phyloP scores from a whole-genome alignment of 2,329 filamentous ascomycete genomes.

The Trichoderma hamatum region DNA sequence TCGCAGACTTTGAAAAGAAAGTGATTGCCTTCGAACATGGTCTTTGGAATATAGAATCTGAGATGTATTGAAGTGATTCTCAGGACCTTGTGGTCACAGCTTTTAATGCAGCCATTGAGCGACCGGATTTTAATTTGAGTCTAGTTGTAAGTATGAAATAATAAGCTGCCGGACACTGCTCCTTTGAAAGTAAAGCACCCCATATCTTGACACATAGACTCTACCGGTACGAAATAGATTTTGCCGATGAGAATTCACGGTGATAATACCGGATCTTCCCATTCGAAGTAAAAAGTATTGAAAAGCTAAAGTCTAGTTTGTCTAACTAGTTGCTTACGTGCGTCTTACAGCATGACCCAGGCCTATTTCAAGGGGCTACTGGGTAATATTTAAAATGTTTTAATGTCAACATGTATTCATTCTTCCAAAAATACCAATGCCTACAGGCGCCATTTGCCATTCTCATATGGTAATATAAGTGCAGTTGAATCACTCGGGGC shows the following conservation, averaged over 20 bases:
- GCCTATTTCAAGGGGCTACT: not conserved
- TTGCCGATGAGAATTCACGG: not conserved
- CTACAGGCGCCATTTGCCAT: not conserved
- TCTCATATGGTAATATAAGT: not conserved
- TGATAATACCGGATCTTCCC: not conserved
- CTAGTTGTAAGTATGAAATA: too few relatives aligned
- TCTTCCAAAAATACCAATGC: too few relatives aligned
- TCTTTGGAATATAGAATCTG: too few relatives aligned
- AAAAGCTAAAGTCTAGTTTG: not conserved
- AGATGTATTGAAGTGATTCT: too few relatives aligned
- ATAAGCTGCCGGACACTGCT: too few relatives aligned
- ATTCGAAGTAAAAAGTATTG: not conserved
- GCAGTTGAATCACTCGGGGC: too few relatives aligned
- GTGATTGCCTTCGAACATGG: too few relatives aligned
- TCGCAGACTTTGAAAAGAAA: too few relatives aligned
- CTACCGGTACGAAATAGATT: not conserved
- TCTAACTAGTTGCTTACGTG: conserved; percentile 2
- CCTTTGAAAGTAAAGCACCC: not conserved
- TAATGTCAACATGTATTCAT: too few relatives aligned
- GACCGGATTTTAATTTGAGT: not conserved
- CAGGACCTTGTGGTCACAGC: too few relatives aligned
- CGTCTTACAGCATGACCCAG: not conserved
- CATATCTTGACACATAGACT: not conserved
- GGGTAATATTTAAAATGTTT: not conserved
- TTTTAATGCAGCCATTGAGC: not conserved